Base-by-base conservation (phyloP, 192 early-diverging fungal genomes). In the Coemansia sp. region DNA sequence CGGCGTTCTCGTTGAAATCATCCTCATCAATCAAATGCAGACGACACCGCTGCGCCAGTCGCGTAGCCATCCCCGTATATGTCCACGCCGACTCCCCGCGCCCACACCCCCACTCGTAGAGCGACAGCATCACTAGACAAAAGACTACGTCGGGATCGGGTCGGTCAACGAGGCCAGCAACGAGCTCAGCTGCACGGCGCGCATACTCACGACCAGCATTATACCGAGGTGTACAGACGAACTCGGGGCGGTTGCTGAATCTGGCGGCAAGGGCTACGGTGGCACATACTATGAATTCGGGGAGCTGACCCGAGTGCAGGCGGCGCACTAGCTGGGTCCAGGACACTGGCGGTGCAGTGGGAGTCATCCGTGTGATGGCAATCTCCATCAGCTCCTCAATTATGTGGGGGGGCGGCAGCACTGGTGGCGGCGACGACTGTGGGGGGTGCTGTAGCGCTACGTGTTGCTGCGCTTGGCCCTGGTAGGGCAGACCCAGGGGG, bases 41-140 rank as follows among this genome's bases (percentile, higher is more conserved):
- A 23, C 75, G 74, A 55, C 70, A 72, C 42, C 79, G 74, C 69
- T 82, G 71, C 5, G 79, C 79, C 66, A 81, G 60, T 0, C 78
- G 72, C 43, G 73, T 81, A 18, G 78, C 78, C 73, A 81, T 81
- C 3, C 78, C 78, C 13, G 74, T 77, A 46, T 77, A 82, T 8
- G 79, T 73, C 79, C 79, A 82, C 24, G 79, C 79, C 10, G 79
- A 82, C 57, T 82, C 79, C 62, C 79, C 79, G n/a, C 74, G 74
- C 8, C 79, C 79, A 35, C 79, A 82, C 37, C 74, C 79, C 74
- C 75, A 82, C 66, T 82, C 79, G 57, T 77, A 82, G 50, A 82
- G 63, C 51, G 74, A 76, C 50, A 82, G 71, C 71, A 77, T 71
- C 2, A 70, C 67, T 45, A 82, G 62, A 42, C 74, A 77, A 28